These are phyloP conservation scores for Eucalyptus polyanthemos DNA, from an alignment of 345 rosid genomes.

Conservation along the genomic window DNA sequence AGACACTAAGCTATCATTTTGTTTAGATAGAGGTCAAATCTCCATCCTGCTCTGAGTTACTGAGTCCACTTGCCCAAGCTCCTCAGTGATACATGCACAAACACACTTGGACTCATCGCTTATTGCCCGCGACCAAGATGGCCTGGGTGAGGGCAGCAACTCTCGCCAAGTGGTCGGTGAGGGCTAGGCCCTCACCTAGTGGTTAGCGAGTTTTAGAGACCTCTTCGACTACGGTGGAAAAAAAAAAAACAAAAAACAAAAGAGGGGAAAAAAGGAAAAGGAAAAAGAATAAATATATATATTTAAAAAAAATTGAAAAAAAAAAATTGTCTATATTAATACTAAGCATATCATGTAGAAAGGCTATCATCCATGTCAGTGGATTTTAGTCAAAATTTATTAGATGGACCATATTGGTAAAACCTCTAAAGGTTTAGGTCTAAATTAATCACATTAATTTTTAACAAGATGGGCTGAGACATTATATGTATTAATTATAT, in stretches of 20 bases:
- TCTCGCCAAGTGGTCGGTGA: too few species aligned
- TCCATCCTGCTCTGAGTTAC: neutral
- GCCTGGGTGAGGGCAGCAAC: too few species aligned
- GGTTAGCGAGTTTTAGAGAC: rapidly evolving
- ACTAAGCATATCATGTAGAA: too few species aligned
- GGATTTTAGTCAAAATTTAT: rapidly evolving
- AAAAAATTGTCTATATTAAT: too few species aligned
- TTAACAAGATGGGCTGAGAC: neutral
- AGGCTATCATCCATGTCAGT: rapidly evolving
- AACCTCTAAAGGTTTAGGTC: neutral
- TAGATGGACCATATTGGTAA: too few species aligned
- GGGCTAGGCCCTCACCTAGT: neutral
- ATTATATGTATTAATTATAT: neutral
- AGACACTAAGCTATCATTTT: too few species aligned
- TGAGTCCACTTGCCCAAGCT: neutral
- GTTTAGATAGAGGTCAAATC: neutral
- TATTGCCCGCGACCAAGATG: neutral
- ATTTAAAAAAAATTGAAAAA: too few species aligned
- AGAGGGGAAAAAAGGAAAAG: rapidly evolving
- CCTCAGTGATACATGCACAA: neutral
- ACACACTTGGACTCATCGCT: neutral
- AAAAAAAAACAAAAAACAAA: too few species aligned
- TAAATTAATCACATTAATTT: neutral
- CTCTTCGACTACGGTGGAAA: rapidly evolving
- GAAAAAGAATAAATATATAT: too few species aligned